A percentile compares a stretch with the other conserved stretches of the same genome.
These are phyloP conservation scores for Cucumis hystrix DNA, from an alignment of 306 rosid genomes.

Conservation along the genomic window DNA sequence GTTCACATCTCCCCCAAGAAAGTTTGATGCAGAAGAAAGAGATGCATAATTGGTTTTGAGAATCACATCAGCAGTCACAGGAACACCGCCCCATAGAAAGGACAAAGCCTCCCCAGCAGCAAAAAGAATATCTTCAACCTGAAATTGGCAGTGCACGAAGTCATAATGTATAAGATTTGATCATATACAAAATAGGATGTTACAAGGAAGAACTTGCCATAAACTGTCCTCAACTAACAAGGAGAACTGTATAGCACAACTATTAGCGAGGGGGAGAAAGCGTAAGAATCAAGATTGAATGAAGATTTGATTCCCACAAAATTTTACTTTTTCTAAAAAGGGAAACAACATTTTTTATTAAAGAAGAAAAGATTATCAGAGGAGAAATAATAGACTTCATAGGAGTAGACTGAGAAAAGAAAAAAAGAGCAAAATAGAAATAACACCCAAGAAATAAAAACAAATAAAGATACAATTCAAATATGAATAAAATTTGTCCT, in stretches of 20 bases:
- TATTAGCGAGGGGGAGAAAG: background rate
- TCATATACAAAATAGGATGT: background rate
- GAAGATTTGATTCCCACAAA: background rate
- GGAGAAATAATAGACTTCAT: too few species aligned
- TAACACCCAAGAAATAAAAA: too few species aligned
- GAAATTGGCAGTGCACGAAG: slow-evolving; percentile 17
- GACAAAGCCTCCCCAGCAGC: slow-evolving; percentile 98
- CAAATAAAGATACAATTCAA: background rate
- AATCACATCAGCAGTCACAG: slow-evolving; percentile 80
- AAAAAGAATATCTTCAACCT: slow-evolving; percentile 91
- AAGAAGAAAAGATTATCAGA: too few species aligned
- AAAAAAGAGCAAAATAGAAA: too few species aligned
- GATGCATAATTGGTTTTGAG: slow-evolving; percentile 79
- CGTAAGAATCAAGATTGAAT: too few species aligned
- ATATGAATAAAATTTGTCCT: background rate
- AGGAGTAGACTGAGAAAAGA: too few species aligned
- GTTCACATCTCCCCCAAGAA: slow-evolving; percentile 71
- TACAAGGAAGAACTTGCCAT: background rate
- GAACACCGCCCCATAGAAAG: slow-evolving; percentile 93
- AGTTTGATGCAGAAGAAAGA: slow-evolving; percentile 82
- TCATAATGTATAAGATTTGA: background rate
- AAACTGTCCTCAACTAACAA: background rate
- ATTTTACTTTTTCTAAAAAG: background rate
- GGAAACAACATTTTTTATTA: too few species aligned
- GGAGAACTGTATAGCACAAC: background rate